These are phyloP conservation scores for Penicillium bovifimosum DNA, from an alignment of 495 filamentous ascomycete genomes.

Conservation along the genomic window DNA sequence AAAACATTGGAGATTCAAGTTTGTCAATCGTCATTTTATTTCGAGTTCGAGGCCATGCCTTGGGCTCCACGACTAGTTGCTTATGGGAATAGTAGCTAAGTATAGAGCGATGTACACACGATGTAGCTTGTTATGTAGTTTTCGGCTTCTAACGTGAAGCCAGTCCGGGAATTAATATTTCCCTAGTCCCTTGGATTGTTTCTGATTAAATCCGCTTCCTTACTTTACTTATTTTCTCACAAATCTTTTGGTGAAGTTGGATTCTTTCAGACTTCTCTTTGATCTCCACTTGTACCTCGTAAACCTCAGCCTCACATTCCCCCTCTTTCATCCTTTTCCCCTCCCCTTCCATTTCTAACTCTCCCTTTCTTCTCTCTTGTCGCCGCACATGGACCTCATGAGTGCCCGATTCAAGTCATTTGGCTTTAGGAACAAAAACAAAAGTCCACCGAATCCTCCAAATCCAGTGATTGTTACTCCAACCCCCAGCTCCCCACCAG, in stretches of 20 bases:
- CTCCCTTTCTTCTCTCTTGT: constrained; percentile 10
- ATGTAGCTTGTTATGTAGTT: too few relatives aligned
- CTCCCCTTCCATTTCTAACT: constrained; percentile 13
- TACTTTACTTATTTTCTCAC: background rate
- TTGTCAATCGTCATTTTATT: too few relatives aligned
- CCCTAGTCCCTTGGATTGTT: background rate
- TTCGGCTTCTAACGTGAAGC: background rate
- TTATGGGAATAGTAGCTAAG: background rate
- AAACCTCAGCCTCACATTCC: constrained; percentile 12
- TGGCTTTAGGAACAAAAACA: constrained; percentile 44
- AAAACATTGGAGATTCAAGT: background rate
- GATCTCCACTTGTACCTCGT: constrained; percentile 9
- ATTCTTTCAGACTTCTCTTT: constrained; percentile 8
- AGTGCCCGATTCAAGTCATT: constrained; percentile 47
- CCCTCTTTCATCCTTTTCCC: constrained; percentile 8
- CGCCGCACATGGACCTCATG: constrained; percentile 44
- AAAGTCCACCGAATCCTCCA: constrained; percentile 22
- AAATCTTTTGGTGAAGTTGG: background rate
- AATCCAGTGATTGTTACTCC: constrained; percentile 28
- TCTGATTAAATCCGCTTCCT: background rate
- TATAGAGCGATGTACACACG: background rate
- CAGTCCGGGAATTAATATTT: background rate
- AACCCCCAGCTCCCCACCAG: constrained; percentile 34
- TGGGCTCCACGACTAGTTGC: too few relatives aligned
- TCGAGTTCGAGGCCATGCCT: too few relatives aligned